Conservation (phyloP, 2,329 filamentous ascomycete species). For the Hypomyces rosellus region DNA sequence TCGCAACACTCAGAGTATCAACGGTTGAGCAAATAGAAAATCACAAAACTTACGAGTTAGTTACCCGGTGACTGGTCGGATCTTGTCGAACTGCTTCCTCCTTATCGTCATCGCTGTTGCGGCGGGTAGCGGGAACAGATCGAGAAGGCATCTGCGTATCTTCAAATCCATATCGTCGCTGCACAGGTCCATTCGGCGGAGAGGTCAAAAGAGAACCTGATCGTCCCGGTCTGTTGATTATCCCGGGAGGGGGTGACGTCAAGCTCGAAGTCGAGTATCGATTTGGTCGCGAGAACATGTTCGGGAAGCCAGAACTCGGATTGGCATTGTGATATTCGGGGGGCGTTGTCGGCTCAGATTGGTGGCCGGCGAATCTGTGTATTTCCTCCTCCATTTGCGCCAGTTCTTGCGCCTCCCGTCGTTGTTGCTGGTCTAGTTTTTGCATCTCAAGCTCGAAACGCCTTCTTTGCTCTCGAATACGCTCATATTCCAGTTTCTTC, state of each 20-base stretch:
- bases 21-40: conserved; percentile 9
- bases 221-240: conserved; percentile 66
- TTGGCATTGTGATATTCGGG: conserved; percentile 73
- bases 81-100: conserved; percentile 65
- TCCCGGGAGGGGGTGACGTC: conserved; percentile 70
- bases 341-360: conserved; percentile 93
- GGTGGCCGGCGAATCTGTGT: conserved; percentile 59
- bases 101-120: conserved; percentile 88
- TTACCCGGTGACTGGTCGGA: conserved; percentile 65
- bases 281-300: conserved; percentile 75
- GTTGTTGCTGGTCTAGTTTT: conserved; percentile 77
- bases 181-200: conserved; percentile 59
- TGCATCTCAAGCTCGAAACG: conserved; percentile 91
- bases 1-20: too few relatives aligned
- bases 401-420: conserved; percentile 75
- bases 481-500: conserved; percentile 88
- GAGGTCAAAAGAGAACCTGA: conserved; percentile 77
- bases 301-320: conserved; percentile 60
- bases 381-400: conserved; percentile 79
- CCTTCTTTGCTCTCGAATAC: conserved; percentile 79
- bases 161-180: conserved; percentile 49
- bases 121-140: conserved; percentile 78
- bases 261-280: conserved; percentile 86
- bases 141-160: conserved; percentile 60
- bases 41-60: conserved; percentile 66